Conservation (phyloP, 2,329 filamentous ascomycete species). For the Colletotrichum chlorophyti region DNA sequence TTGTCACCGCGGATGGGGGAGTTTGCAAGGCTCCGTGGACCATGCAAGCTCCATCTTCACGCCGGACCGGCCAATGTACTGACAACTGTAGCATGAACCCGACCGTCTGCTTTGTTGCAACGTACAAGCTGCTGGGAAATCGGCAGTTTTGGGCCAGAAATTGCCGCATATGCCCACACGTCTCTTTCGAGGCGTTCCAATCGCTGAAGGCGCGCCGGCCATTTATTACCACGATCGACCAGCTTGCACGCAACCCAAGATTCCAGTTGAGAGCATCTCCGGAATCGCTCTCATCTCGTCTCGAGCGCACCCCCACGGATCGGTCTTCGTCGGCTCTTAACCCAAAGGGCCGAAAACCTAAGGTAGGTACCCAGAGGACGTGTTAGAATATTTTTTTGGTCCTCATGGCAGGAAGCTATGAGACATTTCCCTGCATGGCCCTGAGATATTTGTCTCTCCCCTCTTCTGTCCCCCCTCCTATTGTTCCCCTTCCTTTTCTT, state of each 20-base stretch:
- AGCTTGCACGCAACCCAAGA: no score
- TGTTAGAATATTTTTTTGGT: not conserved
- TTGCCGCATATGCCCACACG: conserved; percentile 29
- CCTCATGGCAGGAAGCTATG: not conserved
- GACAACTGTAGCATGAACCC: conserved; percentile 26
- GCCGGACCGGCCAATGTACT: conserved; percentile 25
- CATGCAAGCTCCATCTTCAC: conserved; percentile 14
- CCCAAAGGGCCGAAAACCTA: not conserved
- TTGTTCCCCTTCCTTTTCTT: not conserved
- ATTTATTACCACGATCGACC: conserved; percentile 14
- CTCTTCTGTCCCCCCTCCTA: not conserved
- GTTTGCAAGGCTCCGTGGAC: conserved; percentile 10
- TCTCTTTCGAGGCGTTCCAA: conserved; percentile 25
- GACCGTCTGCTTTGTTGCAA: conserved; percentile 19
- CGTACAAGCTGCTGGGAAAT: conserved; percentile 18
- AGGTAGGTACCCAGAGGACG: no score
- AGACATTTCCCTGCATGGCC: conserved; percentile 10
- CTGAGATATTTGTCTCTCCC: not conserved
- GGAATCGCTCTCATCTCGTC: conserved; percentile 14
- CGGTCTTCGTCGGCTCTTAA: conserved; percentile 14
- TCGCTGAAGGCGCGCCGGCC: conserved; percentile 16
- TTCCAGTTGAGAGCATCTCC: conserved; percentile 9
- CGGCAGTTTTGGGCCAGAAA: conserved; percentile 22
- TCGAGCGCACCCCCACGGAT: conserved; percentile 8
- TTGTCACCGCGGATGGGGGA: conserved; percentile 12